phyloP scores from a whole-genome alignment of 2,329 filamentous ascomycete genomes.

The Colletotrichum tabaci region DNA sequence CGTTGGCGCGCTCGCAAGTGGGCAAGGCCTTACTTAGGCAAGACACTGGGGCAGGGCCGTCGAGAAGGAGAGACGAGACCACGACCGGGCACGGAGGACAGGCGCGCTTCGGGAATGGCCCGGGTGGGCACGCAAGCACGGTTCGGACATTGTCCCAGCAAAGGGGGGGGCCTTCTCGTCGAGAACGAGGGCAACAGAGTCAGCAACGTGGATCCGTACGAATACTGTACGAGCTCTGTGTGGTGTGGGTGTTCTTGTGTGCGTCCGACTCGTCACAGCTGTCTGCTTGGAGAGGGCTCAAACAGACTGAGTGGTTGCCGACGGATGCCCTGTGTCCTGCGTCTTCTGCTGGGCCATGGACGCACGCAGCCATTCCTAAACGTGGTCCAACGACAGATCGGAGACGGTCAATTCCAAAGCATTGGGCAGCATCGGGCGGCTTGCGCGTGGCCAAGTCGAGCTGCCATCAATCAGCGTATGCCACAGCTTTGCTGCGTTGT shows the following conservation, averaged over 20 bases:
- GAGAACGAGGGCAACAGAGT: conserved; percentile 35
- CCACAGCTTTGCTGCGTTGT: conserved; percentile 37
- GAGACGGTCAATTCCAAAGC: conserved; percentile 29
- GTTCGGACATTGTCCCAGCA: conserved; percentile 30
- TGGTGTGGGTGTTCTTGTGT: conserved; percentile 40
- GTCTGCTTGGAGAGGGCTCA: conserved; percentile 33
- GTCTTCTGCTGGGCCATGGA: conserved; percentile 2
- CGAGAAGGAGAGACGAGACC: conserved; percentile 35
- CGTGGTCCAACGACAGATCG: conserved; percentile 35
- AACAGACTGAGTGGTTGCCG: conserved; percentile 29
- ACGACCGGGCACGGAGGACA: conserved; percentile 37
- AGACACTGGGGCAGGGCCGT: conserved; percentile 12
- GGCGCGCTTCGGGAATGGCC: conserved; percentile 37
- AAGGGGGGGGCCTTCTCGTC: conserved; percentile 22
- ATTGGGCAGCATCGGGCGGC: not conserved
- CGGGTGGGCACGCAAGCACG: conserved; percentile 28
- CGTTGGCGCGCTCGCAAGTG: conserved; percentile 29
- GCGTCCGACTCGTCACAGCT: conserved; percentile 40
- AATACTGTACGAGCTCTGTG: conserved; percentile 32
- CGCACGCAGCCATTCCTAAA: conserved; percentile 30
- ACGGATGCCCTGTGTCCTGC: not conserved
- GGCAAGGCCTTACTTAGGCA: not conserved
- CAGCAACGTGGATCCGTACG: conserved; percentile 17
- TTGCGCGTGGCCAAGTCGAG: conserved; percentile 6
- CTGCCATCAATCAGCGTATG: conserved; percentile 38